phyloP scores from a whole-genome alignment of 192 early-diverging fungal species.

The Entomortierella lignicola region DNA sequence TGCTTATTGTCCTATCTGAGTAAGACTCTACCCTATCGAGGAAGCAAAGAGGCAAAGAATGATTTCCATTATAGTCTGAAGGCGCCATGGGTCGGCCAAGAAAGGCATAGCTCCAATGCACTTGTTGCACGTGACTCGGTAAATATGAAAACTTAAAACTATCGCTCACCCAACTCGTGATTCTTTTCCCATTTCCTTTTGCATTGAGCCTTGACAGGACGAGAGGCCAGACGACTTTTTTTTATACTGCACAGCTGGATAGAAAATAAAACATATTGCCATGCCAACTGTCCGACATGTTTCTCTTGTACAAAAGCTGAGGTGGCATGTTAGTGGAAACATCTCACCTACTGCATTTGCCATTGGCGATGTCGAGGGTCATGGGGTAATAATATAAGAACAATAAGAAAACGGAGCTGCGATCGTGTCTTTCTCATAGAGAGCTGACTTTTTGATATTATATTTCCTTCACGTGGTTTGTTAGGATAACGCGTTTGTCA shows the following conservation, averaged over 20 bases:
- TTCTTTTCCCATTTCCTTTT: neutral
- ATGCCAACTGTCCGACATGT: slow-evolving; percentile 55
- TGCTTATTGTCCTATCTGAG: too few relatives aligned
- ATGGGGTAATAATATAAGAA: slow-evolving; percentile 51
- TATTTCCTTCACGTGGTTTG: neutral
- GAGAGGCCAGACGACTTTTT: too few relatives aligned
- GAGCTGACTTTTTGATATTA: neutral
- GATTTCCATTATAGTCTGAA: too few relatives aligned
- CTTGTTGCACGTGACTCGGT: too few relatives aligned
- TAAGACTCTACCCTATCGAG: too few relatives aligned
- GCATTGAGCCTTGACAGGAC: neutral
- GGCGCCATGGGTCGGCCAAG: too few relatives aligned
- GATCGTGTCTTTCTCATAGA: neutral
- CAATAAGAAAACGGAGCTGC: neutral
- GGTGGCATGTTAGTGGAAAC: slow-evolving; percentile 67
- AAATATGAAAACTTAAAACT: too few relatives aligned
- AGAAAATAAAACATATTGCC: neutral
- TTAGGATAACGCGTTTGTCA: slow-evolving; percentile 70
- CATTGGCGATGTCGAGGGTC: slow-evolving; percentile 68
- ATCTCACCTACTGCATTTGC: slow-evolving; percentile 69
- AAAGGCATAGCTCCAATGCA: too few relatives aligned
- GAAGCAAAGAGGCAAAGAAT: too few relatives aligned
- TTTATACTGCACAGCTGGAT: too few relatives aligned
- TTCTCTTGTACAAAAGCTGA: slow-evolving; percentile 65
- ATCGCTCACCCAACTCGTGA: neutral